Conservation (phyloP, 78 protist genomes). For the Cyanophora paradoxa region DNA sequence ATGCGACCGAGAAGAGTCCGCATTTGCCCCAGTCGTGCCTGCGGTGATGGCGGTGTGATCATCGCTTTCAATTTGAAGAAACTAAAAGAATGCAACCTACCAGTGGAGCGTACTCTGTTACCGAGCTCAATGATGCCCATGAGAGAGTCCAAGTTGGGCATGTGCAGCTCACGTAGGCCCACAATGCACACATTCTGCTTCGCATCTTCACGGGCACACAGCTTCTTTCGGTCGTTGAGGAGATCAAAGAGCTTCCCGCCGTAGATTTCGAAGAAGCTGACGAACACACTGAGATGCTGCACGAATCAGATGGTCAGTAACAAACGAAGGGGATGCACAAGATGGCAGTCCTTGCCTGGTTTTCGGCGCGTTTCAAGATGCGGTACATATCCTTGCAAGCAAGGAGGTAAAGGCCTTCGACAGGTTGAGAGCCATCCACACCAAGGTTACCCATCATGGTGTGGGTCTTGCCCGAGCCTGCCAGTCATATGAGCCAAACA, state of each 20-base stretch:
- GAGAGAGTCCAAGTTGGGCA: constrained; percentile 37
- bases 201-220: constrained; percentile 74
- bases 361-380: constrained; percentile 44
- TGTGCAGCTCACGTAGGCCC: constrained; percentile 68
- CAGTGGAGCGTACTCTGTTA: background rate
- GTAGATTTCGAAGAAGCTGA: constrained; percentile 85
- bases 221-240: constrained; percentile 56
- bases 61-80: no score
- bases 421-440: constrained; percentile 11
- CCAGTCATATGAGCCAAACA: background rate
- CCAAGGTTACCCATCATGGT: constrained; percentile 76
- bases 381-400: constrained; percentile 6
- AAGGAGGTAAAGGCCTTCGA: constrained; percentile 21
- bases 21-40: constrained; percentile 86
- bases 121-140: constrained; percentile 47
- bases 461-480: constrained; percentile 29
- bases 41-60: no score
- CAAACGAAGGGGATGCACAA: no score
- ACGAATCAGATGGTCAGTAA: no score
- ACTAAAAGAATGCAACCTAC: no score
- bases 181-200: constrained; percentile 61
- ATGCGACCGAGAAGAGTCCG: constrained; percentile 84
- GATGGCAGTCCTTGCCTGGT: constrained; percentile 9
- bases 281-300: constrained; percentile 32
- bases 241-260: constrained; percentile 84